Evolutionary conservation across 2,329 filamentous ascomycete genomes (phyloP), one percentile per base, ranked within the genome.

Genomic region (Xylariales sp.): DNA sequence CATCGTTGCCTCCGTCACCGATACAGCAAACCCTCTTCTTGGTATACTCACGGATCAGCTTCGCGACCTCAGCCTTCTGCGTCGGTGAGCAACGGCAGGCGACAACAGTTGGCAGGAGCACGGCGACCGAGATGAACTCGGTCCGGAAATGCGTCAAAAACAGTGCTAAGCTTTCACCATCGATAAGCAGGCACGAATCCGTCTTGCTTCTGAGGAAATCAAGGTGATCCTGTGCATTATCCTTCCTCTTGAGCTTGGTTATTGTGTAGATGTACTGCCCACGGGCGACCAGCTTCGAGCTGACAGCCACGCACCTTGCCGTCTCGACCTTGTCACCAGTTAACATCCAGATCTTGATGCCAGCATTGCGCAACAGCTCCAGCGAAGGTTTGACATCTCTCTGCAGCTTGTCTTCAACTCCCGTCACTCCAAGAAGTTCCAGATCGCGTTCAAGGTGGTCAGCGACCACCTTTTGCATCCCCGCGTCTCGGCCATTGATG

Each of bases 321-420:
- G 93, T 98, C 65, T 98, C 93, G 3, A 98, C 88, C 64, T 98
- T 98, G 71, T 98, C 93, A 32, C 93, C 93, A 0, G 93, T 98
- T 58, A 98, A 72, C 93, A 98, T 98, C 93, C 93, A 98, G 35
- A 98, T 97, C 62, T 97, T 97, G 65, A 98, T 93, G 18, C 93
- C 93, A 0, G 93, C 93, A 53, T 98, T 98, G 48, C 93, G 87
- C 37, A 98, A 76, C 5, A 98, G 78, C 61, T 98, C 94, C 5
- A 98, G 73, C 0, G 89, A 95, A 2, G 91, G 86, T 60, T 97
- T 98, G 55, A 98, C 93, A 54, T 97, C 89, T 46, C 83, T 83
- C 59, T 98, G 93, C 11, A 98, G 76, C 57, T 95, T 95, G 63
- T 98, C 93, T 62, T 98, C 94, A 0, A 98, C 93, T 46, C 93